A percentile compares a stretch with the other conserved stretches of the same genome.
Conservation (phyloP, 1,284 basidiomycete species). For the Tremellales sp. region DNA sequence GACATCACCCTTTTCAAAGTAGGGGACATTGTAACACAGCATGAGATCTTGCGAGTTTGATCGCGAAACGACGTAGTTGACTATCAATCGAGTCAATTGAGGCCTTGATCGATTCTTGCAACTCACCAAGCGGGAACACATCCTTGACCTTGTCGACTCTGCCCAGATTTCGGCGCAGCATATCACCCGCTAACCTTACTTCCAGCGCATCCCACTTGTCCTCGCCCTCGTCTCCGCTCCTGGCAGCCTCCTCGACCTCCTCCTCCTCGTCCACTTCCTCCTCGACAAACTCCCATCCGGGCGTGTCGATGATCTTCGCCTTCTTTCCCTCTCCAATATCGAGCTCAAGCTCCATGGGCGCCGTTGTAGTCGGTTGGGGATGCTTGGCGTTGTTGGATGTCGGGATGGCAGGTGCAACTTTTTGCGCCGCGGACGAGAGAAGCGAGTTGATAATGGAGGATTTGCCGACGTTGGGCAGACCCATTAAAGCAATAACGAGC, state of each 20-base stretch:
- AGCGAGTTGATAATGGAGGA: constrained; percentile 77
- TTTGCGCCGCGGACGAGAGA: constrained; percentile 40
- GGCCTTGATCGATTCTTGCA: background rate
- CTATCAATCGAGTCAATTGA: constrained; percentile 47
- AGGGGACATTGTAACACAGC: constrained; percentile 82
- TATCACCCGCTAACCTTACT: constrained; percentile 60
- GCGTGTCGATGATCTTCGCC: constrained; percentile 74
- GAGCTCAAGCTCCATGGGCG: constrained; percentile 61
- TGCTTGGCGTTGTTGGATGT: constrained; percentile 52
- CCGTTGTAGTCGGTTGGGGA: constrained; percentile 65
- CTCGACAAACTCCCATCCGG: constrained; percentile 64
- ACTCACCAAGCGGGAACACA: constrained; percentile 67
- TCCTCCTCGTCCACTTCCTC: constrained; percentile 37
- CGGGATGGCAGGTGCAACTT: constrained; percentile 59
- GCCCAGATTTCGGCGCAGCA: constrained; percentile 73
- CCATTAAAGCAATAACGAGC: constrained; percentile 67
- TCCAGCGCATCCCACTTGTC: constrained; percentile 52
- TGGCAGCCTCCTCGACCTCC: constrained; percentile 46
- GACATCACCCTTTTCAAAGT: constrained; percentile 67
- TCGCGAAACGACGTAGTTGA: constrained; percentile 67
- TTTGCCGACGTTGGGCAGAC: constrained; percentile 70
- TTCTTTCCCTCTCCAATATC: constrained; percentile 42
- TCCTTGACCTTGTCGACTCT: constrained; percentile 86
- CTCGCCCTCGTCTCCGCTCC: constrained; percentile 49
- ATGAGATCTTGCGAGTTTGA: constrained; percentile 79